Base-by-base conservation (phyloP, 2,329 filamentous ascomycete species). In the Aspergillus brasiliensis region DNA sequence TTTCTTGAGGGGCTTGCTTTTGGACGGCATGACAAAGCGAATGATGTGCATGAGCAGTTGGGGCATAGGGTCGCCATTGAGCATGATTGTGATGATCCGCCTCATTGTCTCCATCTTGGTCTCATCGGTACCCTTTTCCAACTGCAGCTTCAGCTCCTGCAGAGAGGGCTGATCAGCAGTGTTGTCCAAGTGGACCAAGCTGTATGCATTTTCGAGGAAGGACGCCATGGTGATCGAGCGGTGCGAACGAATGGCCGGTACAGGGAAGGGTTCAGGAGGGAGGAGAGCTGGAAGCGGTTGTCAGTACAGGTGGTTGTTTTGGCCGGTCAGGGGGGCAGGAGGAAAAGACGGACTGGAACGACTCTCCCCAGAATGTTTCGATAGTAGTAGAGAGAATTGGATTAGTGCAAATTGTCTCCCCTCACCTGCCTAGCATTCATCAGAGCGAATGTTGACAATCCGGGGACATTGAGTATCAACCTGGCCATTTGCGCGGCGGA, bases 31-130 rank as follows among this genome's bases (percentile, higher is more conserved):
- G 71, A 99, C 93, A 77, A 99, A 99, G 77, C 95, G 92, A 78
- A 99, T 99, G 74, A 99, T 99, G 82, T 98, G 95, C 95, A 99
- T 99, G 70, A 99, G 88, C 19, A 99, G 84, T 69, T 92, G 89
- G 25, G 93, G 90, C 89, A 99, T 95, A 42, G 95, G 89, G 75
- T 99, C 94, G 69, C 95, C 95, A 77, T 98, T 98, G 73, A 99
- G 87, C 95, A 99, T 98, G 75, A 97, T 88, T 65, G 91, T 96
- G 75, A 98, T 82, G 76, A 99, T 92, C 81, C 88, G 90, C 87
- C 95, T 96, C 92, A 96, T 96, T 61, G 92, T 97, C 68, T 97
- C 92, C 77, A 94, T 84, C 83, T 97, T 97, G 73, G 86, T 88
- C 79, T 97, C 92, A 78, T 97, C 93, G 63, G 86, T 94, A 69